Percentiles rank a stretch among this genome's conserved stretches.
phyloP scores from a whole-genome alignment of 169 alveolate genomes.

The Neospora caninum region DNA sequence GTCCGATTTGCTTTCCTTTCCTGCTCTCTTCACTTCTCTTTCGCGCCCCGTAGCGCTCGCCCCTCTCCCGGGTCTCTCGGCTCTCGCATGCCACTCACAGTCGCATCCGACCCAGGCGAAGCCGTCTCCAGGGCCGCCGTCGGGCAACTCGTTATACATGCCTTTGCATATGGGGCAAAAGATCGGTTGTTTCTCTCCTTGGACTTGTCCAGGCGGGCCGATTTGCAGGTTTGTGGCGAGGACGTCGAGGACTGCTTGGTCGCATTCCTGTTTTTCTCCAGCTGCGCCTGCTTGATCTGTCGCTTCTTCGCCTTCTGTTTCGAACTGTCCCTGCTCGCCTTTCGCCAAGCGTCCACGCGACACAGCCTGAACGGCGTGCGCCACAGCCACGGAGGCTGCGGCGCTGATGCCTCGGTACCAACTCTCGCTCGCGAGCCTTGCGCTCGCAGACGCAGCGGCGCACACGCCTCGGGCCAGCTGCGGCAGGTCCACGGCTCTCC shows the following conservation, averaged over 20 bases:
- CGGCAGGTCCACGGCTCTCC: background rate
- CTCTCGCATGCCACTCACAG: constrained; percentile 28
- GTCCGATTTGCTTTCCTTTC: too few relatives aligned
- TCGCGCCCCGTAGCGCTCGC: too few relatives aligned
- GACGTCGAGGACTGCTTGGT: background rate
- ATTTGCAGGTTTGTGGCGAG: background rate
- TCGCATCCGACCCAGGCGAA: constrained; percentile 70
- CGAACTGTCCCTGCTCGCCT: background rate
- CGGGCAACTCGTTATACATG: constrained; percentile 63
- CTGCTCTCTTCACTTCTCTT: too few relatives aligned
- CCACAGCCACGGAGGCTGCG: background rate
- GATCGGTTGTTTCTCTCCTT: constrained; percentile 47
- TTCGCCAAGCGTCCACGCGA: background rate
- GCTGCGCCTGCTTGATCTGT: background rate
- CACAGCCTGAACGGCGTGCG: constrained; percentile 14
- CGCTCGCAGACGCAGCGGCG: constrained; percentile 31
- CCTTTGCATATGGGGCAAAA: constrained; percentile 69
- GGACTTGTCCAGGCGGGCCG: constrained; percentile 31
- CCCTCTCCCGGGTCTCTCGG: background rate
- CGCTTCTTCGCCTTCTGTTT: background rate
- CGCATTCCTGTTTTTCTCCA: background rate
- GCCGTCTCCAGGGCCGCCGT: constrained; percentile 68
- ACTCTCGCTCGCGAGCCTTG: constrained; percentile 38
- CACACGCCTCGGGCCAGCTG: background rate
- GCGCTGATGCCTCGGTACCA: constrained; percentile 57